These are phyloP conservation scores for Dictyostelium capitatum DNA, from an alignment of 78 protist genomes.

Conservation along the genomic window DNA sequence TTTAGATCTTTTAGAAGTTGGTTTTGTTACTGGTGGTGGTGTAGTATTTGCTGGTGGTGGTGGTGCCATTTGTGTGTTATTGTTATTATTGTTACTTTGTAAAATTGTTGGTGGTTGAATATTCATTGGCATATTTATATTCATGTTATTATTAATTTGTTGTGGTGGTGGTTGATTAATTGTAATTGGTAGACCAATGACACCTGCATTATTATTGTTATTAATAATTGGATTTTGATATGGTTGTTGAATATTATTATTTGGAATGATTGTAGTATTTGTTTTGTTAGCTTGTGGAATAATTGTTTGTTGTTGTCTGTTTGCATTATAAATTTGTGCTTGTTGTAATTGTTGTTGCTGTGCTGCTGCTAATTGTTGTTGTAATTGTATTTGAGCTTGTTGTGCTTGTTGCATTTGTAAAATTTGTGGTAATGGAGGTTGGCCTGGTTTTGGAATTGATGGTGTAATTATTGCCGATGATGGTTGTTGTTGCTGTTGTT, in stretches of 20 bases:
- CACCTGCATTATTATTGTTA: background rate
- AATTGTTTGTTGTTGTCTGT: background rate
- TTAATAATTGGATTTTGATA: slow-evolving; percentile 20
- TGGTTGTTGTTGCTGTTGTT: background rate
- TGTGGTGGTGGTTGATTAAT: background rate
- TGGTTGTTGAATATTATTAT: slow-evolving; percentile 2
- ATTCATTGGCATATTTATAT: slow-evolving; percentile 2
- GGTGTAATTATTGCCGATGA: background rate
- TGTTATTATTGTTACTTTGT: background rate
- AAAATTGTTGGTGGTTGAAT: background rate
- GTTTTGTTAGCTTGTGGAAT: background rate
- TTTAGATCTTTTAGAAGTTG: background rate
- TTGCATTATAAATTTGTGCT: background rate
- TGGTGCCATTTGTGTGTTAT: background rate
- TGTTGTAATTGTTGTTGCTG: slow-evolving; percentile 1
- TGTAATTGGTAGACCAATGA: background rate
- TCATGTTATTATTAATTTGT: background rate
- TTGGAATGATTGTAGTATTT: background rate
- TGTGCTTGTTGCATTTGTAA: slow-evolving; percentile 10
- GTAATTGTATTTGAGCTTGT: background rate
- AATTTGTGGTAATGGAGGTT: background rate
- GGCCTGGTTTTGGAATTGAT: background rate
- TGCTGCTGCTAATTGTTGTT: background rate
- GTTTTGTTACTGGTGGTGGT: background rate
- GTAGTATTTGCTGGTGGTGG: background rate